Conservation (phyloP, 2,329 filamentous ascomycete genomes). For the Fusarium fujikuroi region DNA sequence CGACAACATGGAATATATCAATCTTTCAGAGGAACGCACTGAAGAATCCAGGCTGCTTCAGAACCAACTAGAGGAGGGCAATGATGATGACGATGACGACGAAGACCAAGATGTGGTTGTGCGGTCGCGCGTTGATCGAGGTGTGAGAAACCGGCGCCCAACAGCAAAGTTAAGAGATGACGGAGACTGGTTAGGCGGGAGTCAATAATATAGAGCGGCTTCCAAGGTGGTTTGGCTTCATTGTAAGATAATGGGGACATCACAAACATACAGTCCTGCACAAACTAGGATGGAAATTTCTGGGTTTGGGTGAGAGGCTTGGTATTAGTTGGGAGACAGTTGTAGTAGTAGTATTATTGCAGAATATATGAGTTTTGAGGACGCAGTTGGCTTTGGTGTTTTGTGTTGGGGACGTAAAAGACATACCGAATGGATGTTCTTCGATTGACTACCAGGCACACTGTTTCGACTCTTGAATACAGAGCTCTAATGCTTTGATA, state of each 20-base stretch:
- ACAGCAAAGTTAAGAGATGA: constrained; percentile 52
- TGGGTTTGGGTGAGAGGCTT: constrained; percentile 5
- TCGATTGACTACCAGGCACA: neutral
- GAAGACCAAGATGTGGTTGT: constrained; percentile 49
- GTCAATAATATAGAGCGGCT: constrained; percentile 15
- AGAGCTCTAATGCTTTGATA: neutral
- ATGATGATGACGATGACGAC: constrained; percentile 43
- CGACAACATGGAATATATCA: constrained; percentile 44
- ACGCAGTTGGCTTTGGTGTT: neutral
- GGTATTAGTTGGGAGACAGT: constrained; percentile 1
- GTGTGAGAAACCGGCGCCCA: constrained; percentile 47
- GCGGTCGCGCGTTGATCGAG: constrained; percentile 39
- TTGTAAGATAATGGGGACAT: constrained; percentile 17
- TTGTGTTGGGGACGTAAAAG: neutral
- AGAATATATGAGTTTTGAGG: neutral
- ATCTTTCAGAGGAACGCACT: constrained; percentile 45
- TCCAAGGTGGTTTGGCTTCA: neutral
- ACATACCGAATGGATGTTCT: neutral
- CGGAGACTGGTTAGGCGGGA: constrained; percentile 34
- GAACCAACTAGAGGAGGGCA: constrained; percentile 40
- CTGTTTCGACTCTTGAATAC: neutral
- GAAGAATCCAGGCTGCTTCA: constrained; percentile 27
- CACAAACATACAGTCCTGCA: neutral
- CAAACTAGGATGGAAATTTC: constrained; percentile 10
- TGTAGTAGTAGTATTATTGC: neutral